Base-by-base conservation (phyloP, 352 stramenopile species). In the Globisporangium alternatum region DNA sequence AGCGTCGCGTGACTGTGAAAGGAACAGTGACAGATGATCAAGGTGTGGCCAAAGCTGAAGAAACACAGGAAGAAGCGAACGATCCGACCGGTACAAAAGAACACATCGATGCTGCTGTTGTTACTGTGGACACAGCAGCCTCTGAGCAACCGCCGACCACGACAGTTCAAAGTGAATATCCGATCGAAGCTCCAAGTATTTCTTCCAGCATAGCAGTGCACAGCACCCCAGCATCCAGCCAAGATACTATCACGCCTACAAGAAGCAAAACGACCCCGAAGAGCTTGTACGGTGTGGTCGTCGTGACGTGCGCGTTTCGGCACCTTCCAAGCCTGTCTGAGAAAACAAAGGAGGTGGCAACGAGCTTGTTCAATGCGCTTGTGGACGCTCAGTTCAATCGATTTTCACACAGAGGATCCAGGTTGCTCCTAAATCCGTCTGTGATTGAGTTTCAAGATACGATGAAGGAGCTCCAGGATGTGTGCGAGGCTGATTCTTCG, bases 361-460 rank as follows among this genome's bases (percentile, higher is more conserved):
- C 54, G 5, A 54, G 63, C 10, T 65, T 94, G 10, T 91, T 86
- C 28, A 56, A 88, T 19, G 76, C 75, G 19, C 71, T 94, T 1
- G 72, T 87, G 7, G 76, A 82, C 35, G 51, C 69, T 22, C 72
- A 74, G 39, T 90, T 85, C 57, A 80, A 71, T 49, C 69, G 67
- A 0, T 93, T 88, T 39, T 75, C 72, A 3, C 61, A 55, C 9
- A 74, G 77, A 62, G 80, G 80, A 0, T 89, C 75, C 10, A 79
- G 83, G 54, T 47, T 94, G 35, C 65, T 94, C 8, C 41, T 94
- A 25, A 94, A 94, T 64, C 86, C 86, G n/a, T 93, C 86, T 2
- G 68, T 91, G 7, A 87, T 94, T 62, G 81, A 94, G 44, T 92
- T 94, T 31, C 81, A 91, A 65, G 78, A 89, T 49, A 81, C 79